A percentile compares a stretch with the other conserved stretches of the same genome.
Evolutionary conservation across 2,329 filamentous ascomycete genomes (phyloP).

Genomic region (Claviceps africana): DNA sequence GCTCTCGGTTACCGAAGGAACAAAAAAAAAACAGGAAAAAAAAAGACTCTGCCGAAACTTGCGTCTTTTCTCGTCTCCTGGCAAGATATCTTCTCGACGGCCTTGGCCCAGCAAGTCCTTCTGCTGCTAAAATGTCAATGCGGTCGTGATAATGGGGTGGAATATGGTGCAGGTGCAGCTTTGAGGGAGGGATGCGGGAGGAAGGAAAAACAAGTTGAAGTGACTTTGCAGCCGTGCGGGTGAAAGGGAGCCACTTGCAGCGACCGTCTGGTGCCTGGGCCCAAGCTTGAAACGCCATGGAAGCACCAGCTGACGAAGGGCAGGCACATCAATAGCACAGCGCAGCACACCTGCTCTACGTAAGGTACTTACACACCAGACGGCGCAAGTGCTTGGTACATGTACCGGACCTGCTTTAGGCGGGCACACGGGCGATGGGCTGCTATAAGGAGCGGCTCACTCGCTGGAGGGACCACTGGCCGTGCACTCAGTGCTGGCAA

Average conservation of each 20-base stretch:
- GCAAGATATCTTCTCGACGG: background rate
- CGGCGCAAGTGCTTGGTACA: background rate
- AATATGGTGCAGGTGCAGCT: background rate
- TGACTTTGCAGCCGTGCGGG: slow-evolving; percentile 1
- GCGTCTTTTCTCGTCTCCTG: background rate
- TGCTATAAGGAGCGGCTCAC: background rate
- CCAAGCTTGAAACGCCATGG: too few species aligned
- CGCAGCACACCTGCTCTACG: background rate
- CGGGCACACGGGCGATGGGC: background rate
- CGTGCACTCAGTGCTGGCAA: too few species aligned
- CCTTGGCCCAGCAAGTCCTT: background rate
- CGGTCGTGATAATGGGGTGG: background rate
- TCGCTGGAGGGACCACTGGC: background rate
- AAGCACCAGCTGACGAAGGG: too few species aligned
- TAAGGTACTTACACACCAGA: too few species aligned
- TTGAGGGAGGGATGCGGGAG: slow-evolving; percentile 3
- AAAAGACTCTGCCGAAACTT: background rate
- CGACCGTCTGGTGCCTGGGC: slow-evolving; percentile 1
- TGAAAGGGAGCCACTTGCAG: slow-evolving; percentile 5
- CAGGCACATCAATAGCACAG: too few species aligned
- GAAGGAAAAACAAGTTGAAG: background rate
- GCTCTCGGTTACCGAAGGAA: background rate
- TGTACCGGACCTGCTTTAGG: background rate
- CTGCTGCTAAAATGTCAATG: background rate
- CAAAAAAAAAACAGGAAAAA: background rate